phyloP scores from a whole-genome alignment of 2,329 filamentous ascomycete genomes.

The Fusarium phyllophilum region DNA sequence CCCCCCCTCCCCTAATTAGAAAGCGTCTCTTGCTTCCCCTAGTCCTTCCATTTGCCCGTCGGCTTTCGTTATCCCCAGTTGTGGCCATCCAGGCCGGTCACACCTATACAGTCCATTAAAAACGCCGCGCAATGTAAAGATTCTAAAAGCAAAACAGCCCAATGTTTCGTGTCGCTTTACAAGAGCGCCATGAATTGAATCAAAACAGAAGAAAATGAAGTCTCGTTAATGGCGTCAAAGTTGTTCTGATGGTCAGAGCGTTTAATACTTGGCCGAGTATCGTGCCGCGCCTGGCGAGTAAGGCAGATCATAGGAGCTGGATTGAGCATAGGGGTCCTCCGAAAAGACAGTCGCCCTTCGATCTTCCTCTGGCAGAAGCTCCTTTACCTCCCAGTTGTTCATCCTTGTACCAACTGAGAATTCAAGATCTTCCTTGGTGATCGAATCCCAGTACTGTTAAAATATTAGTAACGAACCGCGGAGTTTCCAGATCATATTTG shows the following conservation, averaged over 20 bases:
- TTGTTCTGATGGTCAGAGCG: neutral
- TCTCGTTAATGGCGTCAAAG: conserved; percentile 34
- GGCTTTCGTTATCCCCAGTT: conserved; percentile 17
- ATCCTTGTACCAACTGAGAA: conserved; percentile 95
- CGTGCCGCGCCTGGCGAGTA: conserved; percentile 58
- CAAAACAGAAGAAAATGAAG: conserved; percentile 28
- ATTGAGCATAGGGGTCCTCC: conserved; percentile 72
- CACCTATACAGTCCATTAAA: conserved; percentile 26
- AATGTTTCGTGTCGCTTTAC: conserved; percentile 1
- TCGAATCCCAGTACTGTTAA: conserved; percentile 93
- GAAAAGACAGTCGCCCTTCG: conserved; percentile 77
- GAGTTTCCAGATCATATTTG: neutral
- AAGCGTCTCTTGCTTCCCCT: conserved; percentile 7
- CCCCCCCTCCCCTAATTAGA: conserved; percentile 24
- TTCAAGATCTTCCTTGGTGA: conserved; percentile 97
- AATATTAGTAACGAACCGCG: conserved; percentile 8
- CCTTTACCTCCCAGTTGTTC: conserved; percentile 99
- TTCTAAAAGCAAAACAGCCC: conserved; percentile 21
- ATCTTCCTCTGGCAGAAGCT: conserved; percentile 83
- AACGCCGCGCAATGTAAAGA: conserved; percentile 39
- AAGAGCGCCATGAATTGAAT: conserved; percentile 16
- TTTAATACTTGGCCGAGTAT: conserved; percentile 59
- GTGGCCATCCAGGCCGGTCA: conserved; percentile 4
- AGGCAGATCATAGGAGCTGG: conserved; percentile 63
- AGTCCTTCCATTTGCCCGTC: conserved; percentile 11